phyloP scores from a whole-genome alignment of 345 rosid genomes.

The Gossypium raimondii region DNA sequence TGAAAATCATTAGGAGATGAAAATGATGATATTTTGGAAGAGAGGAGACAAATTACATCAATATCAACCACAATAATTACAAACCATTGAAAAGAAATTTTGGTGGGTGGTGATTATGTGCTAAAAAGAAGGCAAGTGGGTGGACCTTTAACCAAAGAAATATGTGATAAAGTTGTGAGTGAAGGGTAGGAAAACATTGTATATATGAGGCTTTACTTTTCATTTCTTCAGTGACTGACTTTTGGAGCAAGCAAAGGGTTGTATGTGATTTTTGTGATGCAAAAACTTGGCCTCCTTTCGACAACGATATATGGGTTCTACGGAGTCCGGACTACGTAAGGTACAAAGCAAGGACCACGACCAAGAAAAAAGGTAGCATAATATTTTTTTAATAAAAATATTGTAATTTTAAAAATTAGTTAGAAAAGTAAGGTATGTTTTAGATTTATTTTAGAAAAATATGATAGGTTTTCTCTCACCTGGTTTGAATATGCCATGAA shows the following conservation, averaged over 20 bases:
- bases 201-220: constrained; percentile 3
- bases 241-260: constrained; percentile 22
- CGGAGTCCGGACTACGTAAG: constrained; percentile 26
- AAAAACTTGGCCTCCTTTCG: background rate
- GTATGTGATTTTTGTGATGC: background rate
- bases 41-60: background rate
- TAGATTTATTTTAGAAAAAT: too few relatives aligned
- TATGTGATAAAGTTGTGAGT: background rate
- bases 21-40: background rate
- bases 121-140: background rate
- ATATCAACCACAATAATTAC: background rate
- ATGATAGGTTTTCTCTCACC: too few relatives aligned
- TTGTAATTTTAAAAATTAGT: too few relatives aligned
- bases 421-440: too few relatives aligned
- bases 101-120: background rate
- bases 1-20: background rate
- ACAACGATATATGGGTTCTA: background rate
- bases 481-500: too few relatives aligned
- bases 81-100: background rate
- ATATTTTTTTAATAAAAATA: too few relatives aligned
- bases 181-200: background rate
- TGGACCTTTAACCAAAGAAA: background rate
- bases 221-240: constrained; percentile 6
- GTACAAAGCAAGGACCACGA: constrained; percentile 16
- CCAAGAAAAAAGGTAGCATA: background rate